phyloP scores from a whole-genome alignment of 176 grass and related monocot species.

The Rhynchospora tenuis region DNA sequence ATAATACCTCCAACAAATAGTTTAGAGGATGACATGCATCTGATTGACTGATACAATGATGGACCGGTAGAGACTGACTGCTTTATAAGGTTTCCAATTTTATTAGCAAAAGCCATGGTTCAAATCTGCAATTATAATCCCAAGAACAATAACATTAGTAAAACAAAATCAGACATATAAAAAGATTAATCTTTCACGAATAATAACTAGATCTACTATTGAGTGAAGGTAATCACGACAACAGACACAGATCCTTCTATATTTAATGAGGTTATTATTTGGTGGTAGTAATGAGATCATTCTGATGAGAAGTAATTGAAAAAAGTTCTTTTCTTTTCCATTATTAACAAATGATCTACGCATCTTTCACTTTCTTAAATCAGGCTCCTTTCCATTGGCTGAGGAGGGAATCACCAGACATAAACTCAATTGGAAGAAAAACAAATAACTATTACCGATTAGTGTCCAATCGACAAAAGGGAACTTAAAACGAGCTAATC shows the following conservation, averaged over 20 bases:
- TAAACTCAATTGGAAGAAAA: not conserved
- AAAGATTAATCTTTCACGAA: not conserved
- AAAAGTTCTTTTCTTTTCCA: not conserved
- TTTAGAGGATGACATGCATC: conserved; percentile 96
- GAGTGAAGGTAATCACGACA: not conserved
- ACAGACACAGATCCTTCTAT: not conserved
- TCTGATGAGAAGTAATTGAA: not conserved
- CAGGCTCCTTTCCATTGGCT: too few relatives aligned
- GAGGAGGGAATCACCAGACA: too few relatives aligned
- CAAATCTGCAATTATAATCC: not conserved
- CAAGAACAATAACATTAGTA: not conserved
- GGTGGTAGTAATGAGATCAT: not conserved
- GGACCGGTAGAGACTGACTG: conserved; percentile 33
- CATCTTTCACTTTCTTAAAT: not conserved
- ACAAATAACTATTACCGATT: not conserved
- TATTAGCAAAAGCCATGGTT: conserved; percentile 66
- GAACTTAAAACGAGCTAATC: not conserved
- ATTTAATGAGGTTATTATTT: not conserved
- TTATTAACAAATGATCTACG: too few relatives aligned
- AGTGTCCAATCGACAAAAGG: not conserved
- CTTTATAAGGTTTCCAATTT: conserved; percentile 48
- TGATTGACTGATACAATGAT: conserved; percentile 55
- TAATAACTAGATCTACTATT: not conserved
- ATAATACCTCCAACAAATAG: conserved; percentile 70
- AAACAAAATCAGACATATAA: not conserved